Base-by-base conservation (phyloP, 163 green algal species). In the Volvox carteri region DNA sequence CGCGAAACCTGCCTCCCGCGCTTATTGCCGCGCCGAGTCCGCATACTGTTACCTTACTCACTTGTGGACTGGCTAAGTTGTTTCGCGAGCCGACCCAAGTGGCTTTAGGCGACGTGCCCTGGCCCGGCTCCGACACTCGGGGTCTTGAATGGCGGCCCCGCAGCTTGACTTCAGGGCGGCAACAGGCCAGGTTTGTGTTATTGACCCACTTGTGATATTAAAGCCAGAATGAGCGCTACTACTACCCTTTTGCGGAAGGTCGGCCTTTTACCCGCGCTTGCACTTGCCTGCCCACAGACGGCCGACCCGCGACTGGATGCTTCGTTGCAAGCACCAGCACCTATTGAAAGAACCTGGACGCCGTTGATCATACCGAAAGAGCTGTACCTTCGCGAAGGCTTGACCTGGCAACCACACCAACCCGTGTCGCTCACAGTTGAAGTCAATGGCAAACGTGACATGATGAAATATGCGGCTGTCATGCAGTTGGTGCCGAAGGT, bases 401-500 rank as follows among this genome's bases (percentile, higher is more conserved):
- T 84, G 0, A 30, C 9, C 0, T 89, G 84, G 84, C 28, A 30
- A 23, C 4, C 28, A 9, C 39, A 52, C 12, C 54, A 76, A 56
- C 84, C 84, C 19, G 52, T 81, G 1, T 76, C 62, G 23, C 72
- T 89, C 7, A 89, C 72, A 3, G 72, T 89, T 4, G 84, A 89
- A 28, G 30, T 89, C 23, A 84, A 89, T 11, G 84, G 84, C 25
- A 76, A 77, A 41, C 70, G 84, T n/a, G 72, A 84, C 18, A 4
- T 75, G 16, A 84, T 77, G 39, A 89, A 89, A 11, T 89, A 89
- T 54, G 84, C 84, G 30, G 72, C 84, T 4, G 52, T 89, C 2
- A 89, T 89, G 84, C 72, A 84, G 41, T 42, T 78, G 39, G 42
- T 58, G 7, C 68, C 33, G 7, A 81, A 88, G 83, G 83, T 88